Conservation (phyloP, 129 eudicot species). For the Helianthus tuberosus region DNA sequence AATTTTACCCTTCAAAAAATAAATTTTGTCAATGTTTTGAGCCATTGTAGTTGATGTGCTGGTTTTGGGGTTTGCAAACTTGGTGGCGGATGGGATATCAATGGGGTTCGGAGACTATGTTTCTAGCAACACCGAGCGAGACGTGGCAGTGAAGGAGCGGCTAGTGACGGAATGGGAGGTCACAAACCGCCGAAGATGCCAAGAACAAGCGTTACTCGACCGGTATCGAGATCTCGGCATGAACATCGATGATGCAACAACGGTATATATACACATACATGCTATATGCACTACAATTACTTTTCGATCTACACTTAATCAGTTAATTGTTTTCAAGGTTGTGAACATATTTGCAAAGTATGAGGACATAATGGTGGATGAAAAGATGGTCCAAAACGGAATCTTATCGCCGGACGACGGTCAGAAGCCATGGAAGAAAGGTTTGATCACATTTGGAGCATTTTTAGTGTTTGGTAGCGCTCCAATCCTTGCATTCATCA, state of each 20-base stretch:
- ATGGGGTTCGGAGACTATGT: constrained; percentile 91
- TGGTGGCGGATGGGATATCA: constrained; percentile 88
- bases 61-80: constrained; percentile 79
- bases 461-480: constrained; percentile 73
- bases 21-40: background rate
- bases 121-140: constrained; percentile 68
- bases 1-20: background rate
- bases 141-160: constrained; percentile 72
- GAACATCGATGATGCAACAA: constrained; percentile 53
- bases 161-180: constrained; percentile 75
- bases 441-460: constrained; percentile 65
- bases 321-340: constrained; percentile 34
- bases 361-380: constrained; percentile 63
- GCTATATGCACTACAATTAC: background rate
- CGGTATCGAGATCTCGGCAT: constrained; percentile 70
- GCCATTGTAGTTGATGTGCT: constrained; percentile 65
- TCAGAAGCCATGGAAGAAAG: constrained; percentile 88
- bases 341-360: constrained; percentile 76
- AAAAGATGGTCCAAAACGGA: constrained; percentile 60
- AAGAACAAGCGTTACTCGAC: constrained; percentile 42
- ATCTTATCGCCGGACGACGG: constrained; percentile 52
- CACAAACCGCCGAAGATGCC: constrained; percentile 33
- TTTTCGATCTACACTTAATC: background rate
- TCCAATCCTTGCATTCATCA: constrained; percentile 74
- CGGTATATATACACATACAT: constrained; percentile 36